Base-by-base conservation (phyloP, 1,139 yeast species). In the Arxiozyma heterogenica region DNA sequence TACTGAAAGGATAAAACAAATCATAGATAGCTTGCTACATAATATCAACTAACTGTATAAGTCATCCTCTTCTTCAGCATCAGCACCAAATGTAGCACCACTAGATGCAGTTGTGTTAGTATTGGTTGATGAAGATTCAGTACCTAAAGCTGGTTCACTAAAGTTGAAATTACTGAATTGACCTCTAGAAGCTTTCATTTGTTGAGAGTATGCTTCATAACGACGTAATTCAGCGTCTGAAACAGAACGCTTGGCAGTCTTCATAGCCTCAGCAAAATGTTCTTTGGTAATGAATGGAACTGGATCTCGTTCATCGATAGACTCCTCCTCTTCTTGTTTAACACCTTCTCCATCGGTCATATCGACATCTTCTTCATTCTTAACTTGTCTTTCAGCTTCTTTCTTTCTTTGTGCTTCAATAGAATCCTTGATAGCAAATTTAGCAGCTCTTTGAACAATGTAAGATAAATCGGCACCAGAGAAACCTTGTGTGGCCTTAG, bases 201-300 rank as follows among this genome's bases (percentile, higher is more conserved):
- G 97, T 73, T 90, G 97, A 54, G 98, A 96, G 68, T 91, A 94
- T 18, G 98, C 95, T 76, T 94, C 98, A 71, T 94, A 94, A 75
- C 98, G 93, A 75, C 99, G 93, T 68, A 94, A 81, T 74, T 94
- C 98, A 49, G 97, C 86, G 70, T 94, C 98, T 49, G 95, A 84
- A 55, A 94, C 98, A 54, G 97, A 90, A 67, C 98, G 87, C 74
- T 90, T 86, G 54, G 98, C 98, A 1, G 98, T 90, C 83, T 91
- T 90, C 98, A 94, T 94, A 51, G 99, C 98, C 76, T 93, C 98
- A 73, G 94, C 96, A 67, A 94, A 89, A 72, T 90, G 96, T 53
- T 85, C 85, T 68, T 87, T 86, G 44, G 96, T 88, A 67, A 94
- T 93, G 73, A 73, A 94, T 65, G 98, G 98, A 64, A 94, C 98